Evolutionary conservation across 1,284 basidiomycete species (phyloP), one percentile per base, ranked within the genome.

Genomic region (Rhizopogon parksii): DNA sequence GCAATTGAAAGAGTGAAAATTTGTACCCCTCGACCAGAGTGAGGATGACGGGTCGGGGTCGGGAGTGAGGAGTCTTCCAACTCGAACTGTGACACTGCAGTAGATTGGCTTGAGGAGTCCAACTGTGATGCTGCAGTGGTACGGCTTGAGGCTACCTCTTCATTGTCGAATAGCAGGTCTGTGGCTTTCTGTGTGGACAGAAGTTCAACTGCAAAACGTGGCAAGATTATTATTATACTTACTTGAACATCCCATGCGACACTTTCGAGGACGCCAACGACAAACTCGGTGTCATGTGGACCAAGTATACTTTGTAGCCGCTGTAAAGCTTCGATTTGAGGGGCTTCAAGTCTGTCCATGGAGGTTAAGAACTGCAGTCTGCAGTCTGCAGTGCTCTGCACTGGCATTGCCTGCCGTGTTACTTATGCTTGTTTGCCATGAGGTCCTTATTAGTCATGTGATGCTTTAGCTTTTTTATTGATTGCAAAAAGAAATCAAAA

Each of bases 221-320:
- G 7, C 24, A 52, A 12, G n/a, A 32, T 15, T 21, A 47, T 30
- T 38, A 38, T 19, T 25, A 3, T 17, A 57, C 60, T 51, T 54
- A 81, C 82, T 72, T 83, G 74, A 15, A 87, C 77, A 66, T 87
- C 79, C 85, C 85, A 88, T 35, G 75, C 75, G 2, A 82, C 79
- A 51, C 73, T 77, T 40, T 74, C 65, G n/a, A 88, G 70, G 1
- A 86, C 72, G 30, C 68, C 68, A n/a, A 78, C 71, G 3, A 82
- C 74, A 5, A 78, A 75, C 1, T 82, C 79, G 27, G 76, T 73
- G 60, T 85, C 82, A 12, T 61, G 59, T 32, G 55, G 47, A 25
- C 57, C 60, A 38, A 62, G 35, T 4, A 63, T 50, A 27, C 56
- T 53, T 32, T 57, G 59, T 25, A 61, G 51, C 15, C 57, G 59